Evolutionary conservation across 495 filamentous ascomycete genomes (phyloP), one percentile per base, ranked within the genome.

Genomic region (Penicillium argentinense): DNA sequence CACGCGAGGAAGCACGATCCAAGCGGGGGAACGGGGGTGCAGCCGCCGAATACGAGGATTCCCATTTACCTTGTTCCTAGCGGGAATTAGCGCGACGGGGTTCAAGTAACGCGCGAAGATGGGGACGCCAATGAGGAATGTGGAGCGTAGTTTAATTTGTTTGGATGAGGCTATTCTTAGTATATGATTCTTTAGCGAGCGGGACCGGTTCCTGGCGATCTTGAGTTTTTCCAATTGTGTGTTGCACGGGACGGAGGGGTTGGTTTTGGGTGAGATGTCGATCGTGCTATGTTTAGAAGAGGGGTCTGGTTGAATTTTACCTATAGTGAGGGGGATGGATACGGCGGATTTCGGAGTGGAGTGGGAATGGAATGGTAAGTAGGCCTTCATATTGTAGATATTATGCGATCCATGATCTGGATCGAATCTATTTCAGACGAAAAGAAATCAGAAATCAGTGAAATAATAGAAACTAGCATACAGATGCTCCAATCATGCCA

Each of bases 41-140:
- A 13, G 49, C 49, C n/a, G n/a, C n/a, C 49, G 54, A 56, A 56
- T 56, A 56, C 54, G 54, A 56, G 54, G 30, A 43, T 23, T 43
- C 17, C 32, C 27, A 23, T 3, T 13, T 38, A 18, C 34, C 8
- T n/a, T 14, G 25, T 5, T 34, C 21, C 18, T n/a, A 5, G 33
- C 17, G 17, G 33, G 7, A 22, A 11, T 36, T 36, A 36, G 33
- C 33, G 33, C n/a, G 16, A 36, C 21, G 33, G 33, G 33, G 33
- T 36, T 36, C 8, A 36, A 21, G 33, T 36, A 36, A 36, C 16
- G 33, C 33, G 11, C 5, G 33, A 18, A 12, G 33, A 6, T 19
- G 33, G 16, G 21, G 17, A 18, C 33, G 33, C 50, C 45, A 49
- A 53, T 53, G n/a, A 30, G 39, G 28, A 22, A 3, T 16, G 22